Conservation (phyloP, 768 basidiomycete genomes). For the Stropharia rugosoannulata region DNA sequence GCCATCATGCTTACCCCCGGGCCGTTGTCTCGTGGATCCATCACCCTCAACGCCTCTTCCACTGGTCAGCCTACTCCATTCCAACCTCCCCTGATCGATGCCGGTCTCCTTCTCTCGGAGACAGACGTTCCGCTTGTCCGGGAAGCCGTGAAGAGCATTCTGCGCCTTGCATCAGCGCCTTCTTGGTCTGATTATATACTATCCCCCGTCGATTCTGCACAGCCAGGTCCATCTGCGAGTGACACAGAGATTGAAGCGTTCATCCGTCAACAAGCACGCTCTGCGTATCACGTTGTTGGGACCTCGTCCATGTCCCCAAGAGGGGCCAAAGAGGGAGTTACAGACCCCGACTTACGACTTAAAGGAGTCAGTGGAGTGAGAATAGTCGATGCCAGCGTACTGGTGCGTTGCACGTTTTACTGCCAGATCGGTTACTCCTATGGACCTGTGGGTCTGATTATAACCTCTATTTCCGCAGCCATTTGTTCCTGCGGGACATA, state of each 20-base stretch:
- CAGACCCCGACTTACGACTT: slow-evolving; percentile 28
- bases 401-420: slow-evolving; percentile 19
- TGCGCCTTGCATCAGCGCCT: slow-evolving; percentile 20
- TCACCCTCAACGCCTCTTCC: not conserved
- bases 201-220: slow-evolving; percentile 9
- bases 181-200: slow-evolving; percentile 26
- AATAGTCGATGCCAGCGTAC: slow-evolving; percentile 32
- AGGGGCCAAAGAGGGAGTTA: slow-evolving; percentile 24
- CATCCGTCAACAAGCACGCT: slow-evolving; percentile 14
- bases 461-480: slow-evolving; percentile 12
- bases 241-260: slow-evolving; percentile 23
- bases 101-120: slow-evolving; percentile 1
- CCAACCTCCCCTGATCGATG: not conserved
- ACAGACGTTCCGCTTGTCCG: slow-evolving; percentile 23
- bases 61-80: not conserved
- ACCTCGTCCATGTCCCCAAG: slow-evolving; percentile 27
- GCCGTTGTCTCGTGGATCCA: not conserved
- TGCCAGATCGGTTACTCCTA: not conserved
- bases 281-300: slow-evolving; percentile 26
- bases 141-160: slow-evolving; percentile 18
- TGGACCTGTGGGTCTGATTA: not conserved
- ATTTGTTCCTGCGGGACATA: slow-evolving; percentile 26
- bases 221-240: slow-evolving; percentile 11
- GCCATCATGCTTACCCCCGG: slow-evolving; percentile 17
- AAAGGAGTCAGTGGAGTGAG: slow-evolving; percentile 28